These are phyloP conservation scores for Heliophila coronopifolia DNA, from an alignment of 441 rosid species.

Conservation along the genomic window DNA sequence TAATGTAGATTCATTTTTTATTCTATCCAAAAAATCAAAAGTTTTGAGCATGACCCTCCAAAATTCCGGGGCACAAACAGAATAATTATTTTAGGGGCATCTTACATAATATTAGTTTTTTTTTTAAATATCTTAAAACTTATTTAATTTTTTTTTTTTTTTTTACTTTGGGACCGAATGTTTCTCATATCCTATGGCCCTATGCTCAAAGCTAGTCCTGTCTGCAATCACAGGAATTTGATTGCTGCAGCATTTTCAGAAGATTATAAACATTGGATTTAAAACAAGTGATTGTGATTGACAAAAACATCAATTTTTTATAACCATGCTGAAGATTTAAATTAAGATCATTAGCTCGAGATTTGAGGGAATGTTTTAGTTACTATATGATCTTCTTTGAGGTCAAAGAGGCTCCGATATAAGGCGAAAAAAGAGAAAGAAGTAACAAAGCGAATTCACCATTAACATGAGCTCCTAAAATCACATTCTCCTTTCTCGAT, in stretches of 20 bases:
- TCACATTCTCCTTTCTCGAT: conserved; percentile 53
- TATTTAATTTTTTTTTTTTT: too few species aligned
- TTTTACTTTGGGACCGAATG: too few species aligned
- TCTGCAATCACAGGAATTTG: too few species aligned
- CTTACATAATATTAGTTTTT: too few species aligned
- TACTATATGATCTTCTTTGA: conserved; percentile 33
- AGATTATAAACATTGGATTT: background rate
- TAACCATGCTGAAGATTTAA: conserved; percentile 56
- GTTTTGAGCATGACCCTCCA: too few species aligned
- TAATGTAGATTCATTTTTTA: too few species aligned
- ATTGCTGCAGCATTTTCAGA: conserved; percentile 32
- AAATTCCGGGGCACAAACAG: too few species aligned
- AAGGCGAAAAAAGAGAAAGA: conserved; percentile 62
- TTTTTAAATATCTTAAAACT: too few species aligned
- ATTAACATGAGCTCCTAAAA: conserved; percentile 65
- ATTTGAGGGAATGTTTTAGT: conserved; percentile 36
- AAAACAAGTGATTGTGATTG: background rate
- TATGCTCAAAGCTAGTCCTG: too few species aligned
- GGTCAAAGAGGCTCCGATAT: conserved; percentile 44
- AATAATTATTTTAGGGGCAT: too few species aligned
- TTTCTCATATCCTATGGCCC: too few species aligned
- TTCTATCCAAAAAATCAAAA: too few species aligned
- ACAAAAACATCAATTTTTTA: background rate
- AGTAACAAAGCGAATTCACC: conserved; percentile 83
- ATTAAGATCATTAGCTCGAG: conserved; percentile 49